Percentiles rank a stretch among this genome's conserved stretches.
Evolutionary conservation across 2,329 filamentous ascomycete species (phyloP).

Genomic region (Fusarium tuaranense): DNA sequence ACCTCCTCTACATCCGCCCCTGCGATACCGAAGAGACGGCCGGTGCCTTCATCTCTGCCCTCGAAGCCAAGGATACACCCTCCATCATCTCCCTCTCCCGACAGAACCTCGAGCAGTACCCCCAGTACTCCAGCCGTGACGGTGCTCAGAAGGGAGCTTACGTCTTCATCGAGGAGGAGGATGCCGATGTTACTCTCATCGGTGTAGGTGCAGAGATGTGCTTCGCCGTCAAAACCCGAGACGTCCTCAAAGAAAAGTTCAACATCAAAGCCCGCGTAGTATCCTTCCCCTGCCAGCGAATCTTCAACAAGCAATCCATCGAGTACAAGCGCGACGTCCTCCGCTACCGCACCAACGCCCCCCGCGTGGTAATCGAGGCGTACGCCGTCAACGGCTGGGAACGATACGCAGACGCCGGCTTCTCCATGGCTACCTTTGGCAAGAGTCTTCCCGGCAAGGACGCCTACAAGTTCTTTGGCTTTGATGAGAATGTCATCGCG

Average conservation of each 20-base stretch:
- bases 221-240: conserved; percentile 49
- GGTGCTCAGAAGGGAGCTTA: conserved; percentile 59
- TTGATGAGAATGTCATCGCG: conserved; percentile 58
- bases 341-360: conserved; percentile 55
- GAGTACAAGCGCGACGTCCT: conserved; percentile 61
- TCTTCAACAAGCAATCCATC: conserved; percentile 56
- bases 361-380: conserved; percentile 70
- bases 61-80: conserved; percentile 55
- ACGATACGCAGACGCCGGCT: conserved; percentile 68
- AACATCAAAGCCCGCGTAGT: conserved; percentile 55
- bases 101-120: conserved; percentile 56
- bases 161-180: conserved; percentile 55
- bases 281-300: conserved; percentile 58
- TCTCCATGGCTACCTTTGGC: conserved; percentile 65
- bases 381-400: conserved; percentile 70
- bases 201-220: conserved; percentile 53
- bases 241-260: conserved; percentile 53
- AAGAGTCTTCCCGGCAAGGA: conserved; percentile 66
- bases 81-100: conserved; percentile 62
- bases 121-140: conserved; percentile 53
- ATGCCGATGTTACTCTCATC: conserved; percentile 59
- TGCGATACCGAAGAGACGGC: conserved; percentile 68
- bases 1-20: conserved; percentile 70
- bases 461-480: conserved; percentile 68
- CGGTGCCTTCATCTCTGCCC: conserved; percentile 64